These are phyloP conservation scores for Coelastrella sp. DNA, from an alignment of 139 green algal species.

Conservation along the genomic window DNA sequence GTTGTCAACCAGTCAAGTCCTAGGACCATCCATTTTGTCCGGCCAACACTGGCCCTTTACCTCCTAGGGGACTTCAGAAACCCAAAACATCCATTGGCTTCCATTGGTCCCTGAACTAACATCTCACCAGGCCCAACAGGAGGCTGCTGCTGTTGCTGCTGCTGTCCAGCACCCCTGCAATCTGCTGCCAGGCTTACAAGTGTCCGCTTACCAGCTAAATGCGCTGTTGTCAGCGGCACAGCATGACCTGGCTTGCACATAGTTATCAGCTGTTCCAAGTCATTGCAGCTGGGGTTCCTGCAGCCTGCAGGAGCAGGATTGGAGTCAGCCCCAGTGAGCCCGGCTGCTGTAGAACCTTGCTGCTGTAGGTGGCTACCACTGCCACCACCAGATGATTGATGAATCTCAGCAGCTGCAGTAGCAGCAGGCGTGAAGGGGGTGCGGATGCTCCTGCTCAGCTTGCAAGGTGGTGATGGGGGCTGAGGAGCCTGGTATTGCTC, in stretches of 20 bases:
- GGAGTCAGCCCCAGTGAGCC: not conserved
- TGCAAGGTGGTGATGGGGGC: slow-evolving; percentile 21
- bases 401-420: not conserved
- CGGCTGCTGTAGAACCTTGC: not conserved
- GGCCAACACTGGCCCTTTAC: not conserved
- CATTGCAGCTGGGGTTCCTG: slow-evolving; percentile 15
- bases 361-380: not conserved
- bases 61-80: slow-evolving; percentile 33
- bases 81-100: slow-evolving; percentile 30
- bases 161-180: not conserved
- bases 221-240: not conserved
- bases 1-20: too few species aligned
- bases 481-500: slow-evolving; percentile 15
- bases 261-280: slow-evolving; percentile 18
- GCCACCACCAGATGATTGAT: not conserved
- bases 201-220: not conserved
- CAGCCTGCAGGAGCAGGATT: not conserved
- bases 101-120: not conserved
- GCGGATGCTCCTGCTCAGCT: not conserved
- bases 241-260: slow-evolving; percentile 33
- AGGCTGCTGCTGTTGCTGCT: slow-evolving; percentile 31
- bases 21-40: too few species aligned
- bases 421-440: not conserved
- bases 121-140: not conserved
- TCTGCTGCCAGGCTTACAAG: not conserved